Conservation (phyloP, 805 yeast species). For the Clavispora fructus region DNA sequence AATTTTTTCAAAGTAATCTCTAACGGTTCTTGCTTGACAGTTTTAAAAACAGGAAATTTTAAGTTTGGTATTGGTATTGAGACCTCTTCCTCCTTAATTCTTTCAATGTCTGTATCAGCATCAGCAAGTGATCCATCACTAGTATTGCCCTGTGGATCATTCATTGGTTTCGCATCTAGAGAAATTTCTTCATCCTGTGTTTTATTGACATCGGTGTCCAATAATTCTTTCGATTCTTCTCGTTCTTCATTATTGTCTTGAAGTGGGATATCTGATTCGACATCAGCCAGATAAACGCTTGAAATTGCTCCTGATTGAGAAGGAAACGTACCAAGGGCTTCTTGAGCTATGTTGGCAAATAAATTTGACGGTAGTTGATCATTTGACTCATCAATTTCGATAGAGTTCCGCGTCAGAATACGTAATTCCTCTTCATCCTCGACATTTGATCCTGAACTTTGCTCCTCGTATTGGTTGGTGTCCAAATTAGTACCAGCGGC, state of each 20-base stretch:
- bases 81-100: neutral
- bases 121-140: constrained; percentile 3
- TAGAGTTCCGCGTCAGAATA: neutral
- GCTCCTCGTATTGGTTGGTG: neutral
- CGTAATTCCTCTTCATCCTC: neutral
- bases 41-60: constrained; percentile 6
- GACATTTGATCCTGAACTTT: neutral
- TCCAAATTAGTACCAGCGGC: neutral
- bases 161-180: neutral
- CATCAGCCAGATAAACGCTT: constrained; percentile 1
- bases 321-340: neutral
- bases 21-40: constrained; percentile 8
- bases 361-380: neutral
- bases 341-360: constrained; percentile 3
- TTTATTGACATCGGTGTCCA: neutral
- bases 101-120: constrained; percentile 1
- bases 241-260: neutral
- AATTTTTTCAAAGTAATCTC: constrained; percentile 7
- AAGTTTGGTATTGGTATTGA: neutral
- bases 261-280: neutral
- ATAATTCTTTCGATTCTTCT: neutral
- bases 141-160: neutral
- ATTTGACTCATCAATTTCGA: neutral
- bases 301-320: neutral
- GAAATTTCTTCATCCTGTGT: neutral